Base-by-base conservation (phyloP, 1,284 basidiomycete genomes). In the Cutaneotrichosporon sp. region DNA sequence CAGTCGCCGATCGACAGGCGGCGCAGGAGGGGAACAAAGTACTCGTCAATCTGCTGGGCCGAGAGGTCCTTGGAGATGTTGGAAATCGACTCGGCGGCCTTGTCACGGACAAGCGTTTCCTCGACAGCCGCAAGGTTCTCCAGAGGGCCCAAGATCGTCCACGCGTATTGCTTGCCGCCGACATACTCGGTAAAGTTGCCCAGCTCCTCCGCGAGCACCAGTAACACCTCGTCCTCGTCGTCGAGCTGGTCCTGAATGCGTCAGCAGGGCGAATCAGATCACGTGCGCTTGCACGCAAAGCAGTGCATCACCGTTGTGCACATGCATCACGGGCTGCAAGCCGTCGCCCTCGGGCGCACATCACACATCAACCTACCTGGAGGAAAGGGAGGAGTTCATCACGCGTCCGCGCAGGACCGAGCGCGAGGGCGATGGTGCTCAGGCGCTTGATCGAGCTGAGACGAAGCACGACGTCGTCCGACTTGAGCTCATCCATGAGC, bases 381-480 rank as follows among this genome's bases (percentile, higher is more conserved):
- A 99, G 86, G 84, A 99, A 99, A 1, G 95, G 92, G 70, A 99
- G 88, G 69, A 99, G 87, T 81, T 99, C 97, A 66, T 96, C 92
- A 68, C 97, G 88, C 40, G 96, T 91, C 69, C 97, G 90, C 84
- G 97, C 91, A 36, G 94, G 89, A 14, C 97, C 97, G 58, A 99
- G 86, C 47, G 97, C 97, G 67, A 99, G 87, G 4, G 97, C 97
- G 82, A 99, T 99, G 61, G 97, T 99, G 66, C 94, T 95, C 76
- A 99, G 88, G 80, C 96, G 92, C 82, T 97, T 93, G 73, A 99
- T 97, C 66, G 97, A 96, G 76, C 97, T 97, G 73, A 99, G 85
- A 60, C 97, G 90, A 62, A 98, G 83, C 84, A 84, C 83, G 65
- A 99, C 96, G 82, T 99, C 97, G 78, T 97, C 94, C 57, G 92